phyloP scores from a whole-genome alignment of 768 basidiomycete genomes.

The Tylopilus balloui region DNA sequence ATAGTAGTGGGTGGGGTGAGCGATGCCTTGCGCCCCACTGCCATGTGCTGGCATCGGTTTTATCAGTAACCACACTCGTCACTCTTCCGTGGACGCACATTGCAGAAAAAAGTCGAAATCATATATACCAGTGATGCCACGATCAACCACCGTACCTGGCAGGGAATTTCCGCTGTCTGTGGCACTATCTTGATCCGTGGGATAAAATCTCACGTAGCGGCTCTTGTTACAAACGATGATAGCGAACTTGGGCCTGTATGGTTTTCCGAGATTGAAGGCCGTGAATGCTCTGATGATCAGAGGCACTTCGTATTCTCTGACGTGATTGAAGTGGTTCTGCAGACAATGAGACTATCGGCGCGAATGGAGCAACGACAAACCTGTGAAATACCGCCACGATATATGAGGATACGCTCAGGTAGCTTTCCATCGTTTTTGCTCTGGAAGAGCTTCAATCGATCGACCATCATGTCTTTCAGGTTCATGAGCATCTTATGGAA shows the following conservation, averaged over 20 bases:
- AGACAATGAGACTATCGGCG: not conserved
- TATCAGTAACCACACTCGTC: not conserved
- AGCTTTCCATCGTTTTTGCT: not conserved
- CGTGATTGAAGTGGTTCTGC: not conserved
- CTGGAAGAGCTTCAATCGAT: not conserved
- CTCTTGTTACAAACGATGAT: not conserved
- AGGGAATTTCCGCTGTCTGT: not conserved
- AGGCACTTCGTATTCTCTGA: not conserved
- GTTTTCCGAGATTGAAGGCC: not conserved
- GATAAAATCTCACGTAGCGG: not conserved
- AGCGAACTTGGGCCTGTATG: not conserved
- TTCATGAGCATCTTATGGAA: not conserved
- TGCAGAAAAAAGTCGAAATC: slow-evolving; percentile 1
- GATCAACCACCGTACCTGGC: not conserved
- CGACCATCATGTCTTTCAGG: not conserved
- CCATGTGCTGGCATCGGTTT: not conserved
- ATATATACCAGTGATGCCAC: not conserved
- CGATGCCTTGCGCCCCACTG: not conserved
- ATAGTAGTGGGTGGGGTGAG: not conserved
- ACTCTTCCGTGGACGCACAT: not conserved
- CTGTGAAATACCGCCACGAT: not conserved
- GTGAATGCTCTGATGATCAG: not conserved
- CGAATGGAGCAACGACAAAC: not conserved
- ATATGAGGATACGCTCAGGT: not conserved
- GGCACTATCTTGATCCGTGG: not conserved